These are phyloP conservation scores for Quercus gilva DNA, from an alignment of 306 rosid genomes.

Conservation along the genomic window DNA sequence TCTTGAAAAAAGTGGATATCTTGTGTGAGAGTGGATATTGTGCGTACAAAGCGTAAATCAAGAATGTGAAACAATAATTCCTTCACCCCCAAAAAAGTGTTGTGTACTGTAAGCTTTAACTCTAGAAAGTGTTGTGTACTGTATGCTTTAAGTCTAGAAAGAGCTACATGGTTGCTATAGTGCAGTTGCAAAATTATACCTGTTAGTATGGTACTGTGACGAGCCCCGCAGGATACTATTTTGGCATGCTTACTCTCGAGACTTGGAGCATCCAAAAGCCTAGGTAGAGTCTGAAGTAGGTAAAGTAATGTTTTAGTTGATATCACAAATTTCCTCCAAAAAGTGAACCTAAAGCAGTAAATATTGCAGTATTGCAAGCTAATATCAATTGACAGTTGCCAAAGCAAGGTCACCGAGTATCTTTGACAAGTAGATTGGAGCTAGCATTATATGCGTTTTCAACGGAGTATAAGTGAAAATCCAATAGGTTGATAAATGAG, in stretches of 20 bases:
- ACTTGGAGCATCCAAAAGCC: constrained; percentile 59
- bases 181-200: constrained; percentile 35
- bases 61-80: too few relatives aligned
- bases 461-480: neutral
- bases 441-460: neutral
- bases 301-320: neutral
- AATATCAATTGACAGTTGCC: neutral
- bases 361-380: neutral
- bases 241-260: constrained; percentile 55
- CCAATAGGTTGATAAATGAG: neutral
- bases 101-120: too few relatives aligned
- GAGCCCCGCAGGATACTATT: constrained; percentile 77
- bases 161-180: neutral
- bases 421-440: neutral
- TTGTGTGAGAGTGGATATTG: too few relatives aligned
- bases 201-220: constrained; percentile 73
- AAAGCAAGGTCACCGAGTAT: neutral
- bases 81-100: too few relatives aligned
- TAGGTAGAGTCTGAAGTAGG: constrained; percentile 60
- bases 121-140: too few relatives aligned
- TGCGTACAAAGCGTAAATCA: too few relatives aligned
- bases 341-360: neutral
- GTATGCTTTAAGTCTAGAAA: too few relatives aligned
- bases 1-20: too few relatives aligned
- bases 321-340: neutral